Percentiles rank a stretch among this genome's conserved stretches.
phyloP scores from a whole-genome alignment of 2,329 filamentous ascomycete genomes.

The Aspergillus viridinutans region DNA sequence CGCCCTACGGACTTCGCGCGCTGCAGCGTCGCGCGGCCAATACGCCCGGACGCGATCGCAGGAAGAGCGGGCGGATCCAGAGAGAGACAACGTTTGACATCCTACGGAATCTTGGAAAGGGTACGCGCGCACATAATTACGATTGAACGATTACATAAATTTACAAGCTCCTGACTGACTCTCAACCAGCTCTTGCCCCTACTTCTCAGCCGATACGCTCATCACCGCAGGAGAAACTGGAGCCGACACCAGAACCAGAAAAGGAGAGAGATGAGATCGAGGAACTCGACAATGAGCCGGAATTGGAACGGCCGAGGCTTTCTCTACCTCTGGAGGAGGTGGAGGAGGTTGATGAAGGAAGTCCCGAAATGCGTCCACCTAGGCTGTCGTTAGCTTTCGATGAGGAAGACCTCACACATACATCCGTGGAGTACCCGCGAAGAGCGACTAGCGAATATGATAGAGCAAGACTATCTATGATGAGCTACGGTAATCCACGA shows the following conservation, averaged over 20 bases:
- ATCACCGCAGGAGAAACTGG: conserved; percentile 40
- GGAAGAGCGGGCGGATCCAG: conserved; percentile 48
- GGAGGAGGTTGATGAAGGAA: conserved; percentile 39
- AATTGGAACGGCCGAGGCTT: conserved; percentile 38
- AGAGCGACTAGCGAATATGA: conserved; percentile 37
- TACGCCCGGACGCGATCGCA: conserved; percentile 47
- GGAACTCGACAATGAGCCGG: conserved; percentile 46
- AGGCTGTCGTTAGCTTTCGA: conserved; percentile 42
- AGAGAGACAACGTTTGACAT: conserved; percentile 55
- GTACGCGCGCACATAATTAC: conserved; percentile 26
- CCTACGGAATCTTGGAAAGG: conserved; percentile 50
- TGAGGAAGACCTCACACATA: conserved; percentile 42
- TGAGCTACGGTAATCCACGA: conserved; percentile 40
- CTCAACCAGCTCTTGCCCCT: conserved; percentile 45
- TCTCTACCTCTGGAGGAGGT: conserved; percentile 47
- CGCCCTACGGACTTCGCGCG: conserved; percentile 53
- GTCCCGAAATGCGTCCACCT: conserved; percentile 34
- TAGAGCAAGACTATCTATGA: conserved; percentile 36
- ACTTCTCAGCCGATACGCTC: conserved; percentile 44
- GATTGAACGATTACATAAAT: not conserved
- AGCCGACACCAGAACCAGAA: conserved; percentile 14
- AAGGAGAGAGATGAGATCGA: conserved; percentile 39
- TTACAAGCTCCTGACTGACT: not conserved
- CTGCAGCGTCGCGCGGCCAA: conserved; percentile 51
- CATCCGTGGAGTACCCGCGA: conserved; percentile 42